Conservation (phyloP, 164 flowering plant species). For the Nymphaea thermarum region DNA sequence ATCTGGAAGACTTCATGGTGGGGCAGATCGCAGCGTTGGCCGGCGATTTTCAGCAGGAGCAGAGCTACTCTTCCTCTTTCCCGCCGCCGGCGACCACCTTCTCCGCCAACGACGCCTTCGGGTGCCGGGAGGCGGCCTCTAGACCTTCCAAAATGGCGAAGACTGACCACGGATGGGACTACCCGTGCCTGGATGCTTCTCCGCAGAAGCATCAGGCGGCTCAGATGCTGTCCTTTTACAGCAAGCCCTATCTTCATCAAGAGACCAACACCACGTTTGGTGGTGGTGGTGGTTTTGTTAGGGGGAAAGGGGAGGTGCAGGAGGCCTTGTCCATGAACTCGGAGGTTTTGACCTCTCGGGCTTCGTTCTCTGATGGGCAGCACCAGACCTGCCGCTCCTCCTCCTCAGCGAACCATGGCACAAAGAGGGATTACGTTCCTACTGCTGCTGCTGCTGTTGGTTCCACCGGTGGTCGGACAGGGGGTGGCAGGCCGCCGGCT, state of each 20-base stretch:
- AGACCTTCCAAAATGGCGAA: not conserved
- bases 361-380: not conserved
- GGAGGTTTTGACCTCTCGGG: not conserved
- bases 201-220: not conserved
- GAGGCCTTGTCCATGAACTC: not conserved
- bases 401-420: not conserved
- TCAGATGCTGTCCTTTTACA: not conserved
- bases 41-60: not conserved
- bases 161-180: not conserved
- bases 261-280: not conserved
- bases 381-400: not conserved
- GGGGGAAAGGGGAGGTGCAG: not conserved
- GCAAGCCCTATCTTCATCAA: not conserved
- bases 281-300: not conserved
- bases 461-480: not conserved
- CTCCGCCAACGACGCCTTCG: not conserved
- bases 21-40: not conserved
- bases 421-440: not conserved
- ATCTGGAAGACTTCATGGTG: not conserved
- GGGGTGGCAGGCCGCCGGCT: slow-evolving; percentile 3
- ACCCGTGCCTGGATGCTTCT: not conserved
- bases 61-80: not conserved
- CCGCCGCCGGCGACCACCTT: not conserved
- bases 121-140: not conserved
- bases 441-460: not conserved